Evolutionary conservation across 176 grass and related monocot species (phyloP).

Genomic region (Avena atlantica): DNA sequence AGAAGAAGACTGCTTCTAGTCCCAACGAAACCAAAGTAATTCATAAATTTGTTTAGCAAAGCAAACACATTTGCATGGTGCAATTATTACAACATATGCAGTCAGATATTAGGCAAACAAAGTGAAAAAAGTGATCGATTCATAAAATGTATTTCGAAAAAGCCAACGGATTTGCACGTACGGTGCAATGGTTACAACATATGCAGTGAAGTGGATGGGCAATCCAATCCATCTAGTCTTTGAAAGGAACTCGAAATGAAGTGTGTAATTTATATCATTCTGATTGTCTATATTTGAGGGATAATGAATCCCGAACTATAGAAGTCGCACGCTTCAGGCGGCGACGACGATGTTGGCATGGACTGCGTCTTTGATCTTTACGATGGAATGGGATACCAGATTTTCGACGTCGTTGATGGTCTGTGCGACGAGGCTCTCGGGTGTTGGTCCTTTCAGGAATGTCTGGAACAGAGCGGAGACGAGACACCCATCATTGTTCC

Average conservation of each 20-base stretch:
- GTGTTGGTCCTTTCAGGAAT: background rate
- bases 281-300: background rate
- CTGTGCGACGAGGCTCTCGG: background rate
- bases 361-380: constrained; percentile 52
- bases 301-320: background rate
- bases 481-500: constrained; percentile 9
- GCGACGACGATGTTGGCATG: background rate
- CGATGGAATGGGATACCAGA: constrained; percentile 34
- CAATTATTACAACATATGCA: too few relatives aligned
- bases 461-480: constrained; percentile 42
- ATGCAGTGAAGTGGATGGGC: background rate
- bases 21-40: too few relatives aligned
- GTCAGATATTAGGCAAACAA: too few relatives aligned
- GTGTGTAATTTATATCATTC: background rate
- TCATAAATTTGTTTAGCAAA: too few relatives aligned
- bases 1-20: too few relatives aligned
- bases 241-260: background rate
- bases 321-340: background rate
- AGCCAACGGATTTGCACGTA: background rate
- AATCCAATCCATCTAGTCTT: background rate
- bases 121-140: background rate
- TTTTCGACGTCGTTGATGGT: constrained; percentile 4
- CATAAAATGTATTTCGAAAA: background rate
- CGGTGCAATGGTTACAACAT: background rate
- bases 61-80: too few relatives aligned